These are phyloP conservation scores for Suillus variegatus DNA, from an alignment of 768 basidiomycete species.

Conservation along the genomic window DNA sequence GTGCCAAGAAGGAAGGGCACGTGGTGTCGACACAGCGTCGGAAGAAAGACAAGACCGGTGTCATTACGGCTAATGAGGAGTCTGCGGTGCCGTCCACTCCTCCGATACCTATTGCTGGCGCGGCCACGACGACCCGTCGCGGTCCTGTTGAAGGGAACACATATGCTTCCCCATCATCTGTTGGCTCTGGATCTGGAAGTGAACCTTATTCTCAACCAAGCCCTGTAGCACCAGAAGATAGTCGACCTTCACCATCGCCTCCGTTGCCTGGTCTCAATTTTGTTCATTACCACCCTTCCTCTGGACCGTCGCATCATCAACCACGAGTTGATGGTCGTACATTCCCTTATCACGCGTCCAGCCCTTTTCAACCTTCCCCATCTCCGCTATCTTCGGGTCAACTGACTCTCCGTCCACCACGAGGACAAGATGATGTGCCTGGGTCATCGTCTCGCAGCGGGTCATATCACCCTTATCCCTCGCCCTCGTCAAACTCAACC, in stretches of 20 bases:
- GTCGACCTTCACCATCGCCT: slow-evolving; percentile 70
- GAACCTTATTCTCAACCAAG: slow-evolving; percentile 54
- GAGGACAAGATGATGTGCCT: slow-evolving; percentile 37
- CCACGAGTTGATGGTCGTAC: slow-evolving; percentile 29
- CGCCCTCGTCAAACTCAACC: slow-evolving; percentile 40
- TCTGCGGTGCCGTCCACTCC: slow-evolving; percentile 18
- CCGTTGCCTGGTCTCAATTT: slow-evolving; percentile 56
- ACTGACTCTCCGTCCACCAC: slow-evolving; percentile 34
- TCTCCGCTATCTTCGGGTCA: slow-evolving; percentile 39
- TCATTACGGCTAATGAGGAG: slow-evolving; percentile 30
- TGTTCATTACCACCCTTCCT: slow-evolving; percentile 53
- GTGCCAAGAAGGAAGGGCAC: slow-evolving; percentile 85
- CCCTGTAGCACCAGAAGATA: slow-evolving; percentile 36
- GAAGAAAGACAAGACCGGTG: slow-evolving; percentile 56
- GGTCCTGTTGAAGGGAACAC: slow-evolving; percentile 50
- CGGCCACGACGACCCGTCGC: slow-evolving; percentile 49
- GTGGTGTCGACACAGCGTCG: slow-evolving; percentile 51
- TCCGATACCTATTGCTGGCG: slow-evolving; percentile 39
- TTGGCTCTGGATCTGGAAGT: slow-evolving; percentile 58
- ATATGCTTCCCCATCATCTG: slow-evolving; percentile 46
- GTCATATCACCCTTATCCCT: slow-evolving; percentile 33
- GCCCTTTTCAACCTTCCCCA: slow-evolving; percentile 42
- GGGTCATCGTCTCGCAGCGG: slow-evolving; percentile 39
- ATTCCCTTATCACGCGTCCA: slow-evolving; percentile 23
- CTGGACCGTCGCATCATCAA: slow-evolving; percentile 35